Evolutionary conservation across 23 red algal species (phyloP).

Genomic region (Gracilaria domingensis): DNA sequence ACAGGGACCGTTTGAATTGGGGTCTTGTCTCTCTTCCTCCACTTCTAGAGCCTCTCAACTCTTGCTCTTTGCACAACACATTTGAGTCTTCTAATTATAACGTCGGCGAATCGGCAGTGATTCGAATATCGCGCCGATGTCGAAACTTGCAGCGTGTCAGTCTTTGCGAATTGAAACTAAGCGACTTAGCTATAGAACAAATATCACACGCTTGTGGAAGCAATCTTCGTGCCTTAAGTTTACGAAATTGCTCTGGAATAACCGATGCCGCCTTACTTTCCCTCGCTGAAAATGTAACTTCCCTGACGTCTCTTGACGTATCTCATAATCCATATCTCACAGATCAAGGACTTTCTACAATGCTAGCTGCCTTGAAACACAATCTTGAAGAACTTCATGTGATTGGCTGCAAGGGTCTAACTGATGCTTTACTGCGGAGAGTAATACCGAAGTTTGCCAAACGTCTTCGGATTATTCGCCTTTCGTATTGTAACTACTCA

Average conservation of each 20-base stretch:
- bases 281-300: conserved; percentile 20
- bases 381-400: conserved; percentile 43
- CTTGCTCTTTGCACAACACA: not conserved
- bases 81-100: conserved; percentile 4
- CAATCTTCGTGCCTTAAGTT: conserved; percentile 26
- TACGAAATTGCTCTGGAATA: conserved; percentile 18
- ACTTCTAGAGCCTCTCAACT: not conserved
- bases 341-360: conserved; percentile 13
- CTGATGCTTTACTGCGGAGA: conserved; percentile 18
- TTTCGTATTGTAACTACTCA: conserved; percentile 51
- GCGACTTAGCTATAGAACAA: conserved; percentile 19
- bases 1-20: not conserved
- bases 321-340: conserved; percentile 27
- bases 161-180: conserved; percentile 20
- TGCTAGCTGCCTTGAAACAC: conserved; percentile 9
- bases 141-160: conserved; percentile 19
- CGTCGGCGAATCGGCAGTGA: conserved; percentile 6
- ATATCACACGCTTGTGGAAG: conserved; percentile 24
- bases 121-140: conserved; percentile 15
- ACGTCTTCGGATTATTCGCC: conserved; percentile 22
- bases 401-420: conserved; percentile 44
- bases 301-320: conserved; percentile 40
- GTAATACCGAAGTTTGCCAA: conserved; percentile 41
- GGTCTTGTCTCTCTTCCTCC: not conserved
- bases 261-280: conserved; percentile 29